Conservation (phyloP, 2,329 filamentous ascomycete species). For the Tolypocladium ovalisporum region DNA sequence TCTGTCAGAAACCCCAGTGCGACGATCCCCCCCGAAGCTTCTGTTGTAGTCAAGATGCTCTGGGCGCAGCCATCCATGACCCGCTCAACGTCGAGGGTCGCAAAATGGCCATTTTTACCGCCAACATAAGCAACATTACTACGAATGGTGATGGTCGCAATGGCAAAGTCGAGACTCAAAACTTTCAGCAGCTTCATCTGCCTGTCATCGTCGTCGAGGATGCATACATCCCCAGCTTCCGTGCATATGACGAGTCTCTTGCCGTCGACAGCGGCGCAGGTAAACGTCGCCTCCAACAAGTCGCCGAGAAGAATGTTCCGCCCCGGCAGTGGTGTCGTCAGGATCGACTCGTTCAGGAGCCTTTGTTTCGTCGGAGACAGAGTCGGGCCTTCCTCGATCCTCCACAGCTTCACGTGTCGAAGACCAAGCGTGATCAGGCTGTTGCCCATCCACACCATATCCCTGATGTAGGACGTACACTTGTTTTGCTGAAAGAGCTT, state of each 20-base stretch:
- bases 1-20: slow-evolving; percentile 59
- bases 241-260: slow-evolving; percentile 73
- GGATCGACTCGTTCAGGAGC: slow-evolving; percentile 31
- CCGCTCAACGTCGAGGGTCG: slow-evolving; percentile 38
- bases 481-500: slow-evolving; percentile 78
- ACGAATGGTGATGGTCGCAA: slow-evolving; percentile 56
- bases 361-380: slow-evolving; percentile 55
- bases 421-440: slow-evolving; percentile 79
- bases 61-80: slow-evolving; percentile 30
- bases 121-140: slow-evolving; percentile 54
- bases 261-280: slow-evolving; percentile 63
- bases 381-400: slow-evolving; percentile 55
- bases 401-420: slow-evolving; percentile 90
- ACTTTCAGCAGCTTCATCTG: slow-evolving; percentile 60
- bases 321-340: slow-evolving; percentile 52
- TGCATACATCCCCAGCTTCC: slow-evolving; percentile 79
- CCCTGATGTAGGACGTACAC: slow-evolving; percentile 76
- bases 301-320: slow-evolving; percentile 79
- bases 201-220: slow-evolving; percentile 67
- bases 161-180: slow-evolving; percentile 53
- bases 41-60: slow-evolving; percentile 26
- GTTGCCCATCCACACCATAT: slow-evolving; percentile 84
- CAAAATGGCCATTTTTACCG: slow-evolving; percentile 52
- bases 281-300: slow-evolving; percentile 76
- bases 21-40: slow-evolving; percentile 37